phyloP scores from a whole-genome alignment of 345 rosid genomes.

The Brassica rapa region DNA sequence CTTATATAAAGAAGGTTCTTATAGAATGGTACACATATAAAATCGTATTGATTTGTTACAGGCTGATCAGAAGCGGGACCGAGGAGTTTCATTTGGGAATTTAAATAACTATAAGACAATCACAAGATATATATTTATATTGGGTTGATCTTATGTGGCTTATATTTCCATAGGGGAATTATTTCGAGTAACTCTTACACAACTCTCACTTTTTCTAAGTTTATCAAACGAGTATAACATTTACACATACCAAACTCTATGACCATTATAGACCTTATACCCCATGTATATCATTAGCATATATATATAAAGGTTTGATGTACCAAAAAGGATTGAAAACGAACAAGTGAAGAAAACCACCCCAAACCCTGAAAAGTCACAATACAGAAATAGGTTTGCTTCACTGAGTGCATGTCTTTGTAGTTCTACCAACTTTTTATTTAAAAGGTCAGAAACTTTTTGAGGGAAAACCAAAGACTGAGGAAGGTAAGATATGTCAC shows the following conservation, averaged over 20 bases:
- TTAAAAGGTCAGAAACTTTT: slow-evolving; percentile 28
- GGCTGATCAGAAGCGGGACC: neutral
- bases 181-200: neutral
- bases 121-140: neutral
- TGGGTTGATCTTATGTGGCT: neutral
- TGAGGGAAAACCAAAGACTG: neutral
- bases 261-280: neutral
- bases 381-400: slow-evolving; percentile 10
- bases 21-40: neutral
- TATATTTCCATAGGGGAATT: neutral
- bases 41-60: neutral
- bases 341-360: neutral
- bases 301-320: too few relatives aligned
- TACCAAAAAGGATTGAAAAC: neutral
- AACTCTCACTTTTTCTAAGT: neutral
- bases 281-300: neutral
- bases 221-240: neutral
- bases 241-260: neutral
- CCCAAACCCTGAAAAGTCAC: slow-evolving; percentile 9
- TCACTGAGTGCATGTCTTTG: slow-evolving; percentile 31
- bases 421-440: slow-evolving; percentile 20
- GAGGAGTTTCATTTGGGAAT: neutral
- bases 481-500: slow-evolving; percentile 34
- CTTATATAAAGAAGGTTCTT: neutral
- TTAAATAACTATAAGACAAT: neutral